Base-by-base conservation (phyloP, 805 yeast genomes). In the Priceomyces carsonii region DNA sequence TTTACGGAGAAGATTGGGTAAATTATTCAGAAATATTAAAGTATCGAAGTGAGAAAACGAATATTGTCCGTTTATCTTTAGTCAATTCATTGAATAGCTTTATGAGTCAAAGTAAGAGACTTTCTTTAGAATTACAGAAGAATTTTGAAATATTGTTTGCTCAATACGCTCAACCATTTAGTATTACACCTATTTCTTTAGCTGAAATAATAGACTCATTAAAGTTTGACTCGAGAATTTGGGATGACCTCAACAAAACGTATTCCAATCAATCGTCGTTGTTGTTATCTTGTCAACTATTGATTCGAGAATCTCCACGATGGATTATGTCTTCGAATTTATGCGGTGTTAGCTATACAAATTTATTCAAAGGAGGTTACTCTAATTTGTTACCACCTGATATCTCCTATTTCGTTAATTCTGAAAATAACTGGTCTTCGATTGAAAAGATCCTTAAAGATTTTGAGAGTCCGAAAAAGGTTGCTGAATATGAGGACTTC, bases 251-350 rank as follows among this genome's bases (percentile, higher is more conserved):
- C 9, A 45, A 39, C 32, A 26, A 42, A 14, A 48, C 55, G 10
- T 55, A 55, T 39, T 56, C 47, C 33, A 43, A 58, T 27, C 67
- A 63, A 39, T 48, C 57, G 13, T 51, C 55, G 3, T 38, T 61
- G 6, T 46, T 65, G 15, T 40, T 55, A 45, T 55, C 61, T 15
- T 42, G 58, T 5, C 64, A 64, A 39, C 32, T 58, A 35, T 48
- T 44, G 13, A 29, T 60, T 33, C 32, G 48, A 17, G 35, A 47
- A 13, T 55, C 59, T 31, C 47, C 58, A 7, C 39, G 48, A 13
- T 64, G 63, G 60, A 38, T 63, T 15, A 56, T 57, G 3, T 54
- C 63, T 2, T 9, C 17, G 8, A 19, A 19, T 8, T 42, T 35
- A 13, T 26, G 29, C 14, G 18, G 35, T 8, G n/a, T 29, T 1